Conservation (phyloP, 2,329 filamentous ascomycete genomes). For the Sclerotinia sclerotiorum region DNA sequence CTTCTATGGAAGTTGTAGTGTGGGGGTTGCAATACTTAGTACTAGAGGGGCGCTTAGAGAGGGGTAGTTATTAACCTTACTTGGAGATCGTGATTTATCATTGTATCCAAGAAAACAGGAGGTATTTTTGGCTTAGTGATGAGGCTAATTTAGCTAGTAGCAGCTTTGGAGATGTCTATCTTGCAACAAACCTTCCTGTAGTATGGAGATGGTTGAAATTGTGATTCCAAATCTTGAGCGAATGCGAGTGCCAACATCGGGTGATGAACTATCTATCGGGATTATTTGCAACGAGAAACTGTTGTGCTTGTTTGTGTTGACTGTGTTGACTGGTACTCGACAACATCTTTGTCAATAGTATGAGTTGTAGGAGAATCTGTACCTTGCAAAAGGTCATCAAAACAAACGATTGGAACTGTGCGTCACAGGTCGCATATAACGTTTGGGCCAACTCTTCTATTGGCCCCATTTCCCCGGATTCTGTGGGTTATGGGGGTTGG, state of each 20-base stretch:
- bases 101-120: neutral
- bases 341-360: neutral
- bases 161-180: too few species aligned
- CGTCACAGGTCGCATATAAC: neutral
- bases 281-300: neutral
- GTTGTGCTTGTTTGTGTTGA: neutral
- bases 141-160: neutral
- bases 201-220: neutral
- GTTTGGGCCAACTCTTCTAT: neutral
- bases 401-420: neutral
- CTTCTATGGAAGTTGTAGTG: neutral
- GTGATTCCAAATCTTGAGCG: neutral
- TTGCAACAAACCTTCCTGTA: too few species aligned
- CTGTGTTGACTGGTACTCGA: neutral
- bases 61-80: neutral
- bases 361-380: neutral
- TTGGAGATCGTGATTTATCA: neutral
- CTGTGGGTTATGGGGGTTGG: neutral
- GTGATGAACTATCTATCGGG: neutral
- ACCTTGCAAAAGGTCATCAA: neutral
- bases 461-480: neutral
- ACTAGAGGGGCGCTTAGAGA: neutral
- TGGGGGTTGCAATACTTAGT: neutral
- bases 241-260: neutral
- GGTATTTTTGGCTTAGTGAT: neutral